Conservation (phyloP, 768 basidiomycete genomes). For the Filobasidium wieringae region DNA sequence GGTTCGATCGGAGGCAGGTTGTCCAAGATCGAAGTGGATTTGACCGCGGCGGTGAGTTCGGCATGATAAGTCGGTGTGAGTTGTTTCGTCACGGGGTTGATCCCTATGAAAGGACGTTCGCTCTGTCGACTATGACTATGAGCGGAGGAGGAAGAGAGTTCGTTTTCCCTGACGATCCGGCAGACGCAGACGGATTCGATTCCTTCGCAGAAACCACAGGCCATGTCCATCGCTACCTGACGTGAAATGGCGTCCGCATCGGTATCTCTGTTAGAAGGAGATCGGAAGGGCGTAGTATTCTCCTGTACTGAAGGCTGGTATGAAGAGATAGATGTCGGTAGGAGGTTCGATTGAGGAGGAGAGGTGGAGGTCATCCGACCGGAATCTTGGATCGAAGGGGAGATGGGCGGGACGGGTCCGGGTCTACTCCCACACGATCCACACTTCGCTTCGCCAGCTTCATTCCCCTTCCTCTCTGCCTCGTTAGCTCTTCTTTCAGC, state of each 20-base stretch:
- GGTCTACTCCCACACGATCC: not conserved
- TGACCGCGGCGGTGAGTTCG: conserved; percentile 9
- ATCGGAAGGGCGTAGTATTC: no score
- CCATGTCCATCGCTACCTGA: conserved; percentile 43
- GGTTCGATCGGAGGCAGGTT: conserved; percentile 69
- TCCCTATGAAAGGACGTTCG: not conserved
- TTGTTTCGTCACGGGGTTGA: not conserved
- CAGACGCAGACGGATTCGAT: conserved; percentile 60
- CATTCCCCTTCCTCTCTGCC: not conserved
- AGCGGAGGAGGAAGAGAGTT: not conserved
- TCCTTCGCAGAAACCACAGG: conserved; percentile 66
- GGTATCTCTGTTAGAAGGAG: not conserved
- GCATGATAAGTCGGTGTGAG: not conserved
- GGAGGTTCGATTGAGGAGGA: not conserved
- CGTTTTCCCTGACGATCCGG: conserved; percentile 44
- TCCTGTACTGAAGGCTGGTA: no score
- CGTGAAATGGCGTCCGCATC: not conserved
- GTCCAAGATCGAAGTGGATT: conserved; percentile 52
- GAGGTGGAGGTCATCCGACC: no score
- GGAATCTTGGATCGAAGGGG: no score
- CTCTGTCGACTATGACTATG: not conserved
- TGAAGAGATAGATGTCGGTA: conserved; percentile 47
- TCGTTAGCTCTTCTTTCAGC: not conserved
- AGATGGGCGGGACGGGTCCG: not conserved
- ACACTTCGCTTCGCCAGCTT: not conserved